Conservation (phyloP, 345 rosid species). For the Populus ilicifolia region DNA sequence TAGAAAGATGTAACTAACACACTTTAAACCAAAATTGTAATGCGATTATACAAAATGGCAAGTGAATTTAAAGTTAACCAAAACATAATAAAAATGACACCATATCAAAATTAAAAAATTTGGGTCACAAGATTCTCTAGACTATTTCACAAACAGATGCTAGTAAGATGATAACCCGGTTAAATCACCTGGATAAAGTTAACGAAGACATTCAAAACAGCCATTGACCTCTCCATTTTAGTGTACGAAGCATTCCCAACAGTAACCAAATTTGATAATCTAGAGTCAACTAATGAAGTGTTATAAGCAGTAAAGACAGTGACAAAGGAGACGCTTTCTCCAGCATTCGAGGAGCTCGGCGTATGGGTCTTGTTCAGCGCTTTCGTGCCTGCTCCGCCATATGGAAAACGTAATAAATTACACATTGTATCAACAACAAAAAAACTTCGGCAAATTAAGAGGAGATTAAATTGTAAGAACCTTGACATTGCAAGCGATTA, state of each 20-base stretch:
- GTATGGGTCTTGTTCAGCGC: constrained; percentile 63
- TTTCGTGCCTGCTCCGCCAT: constrained; percentile 44
- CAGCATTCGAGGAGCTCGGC: constrained; percentile 29
- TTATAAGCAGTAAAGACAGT: constrained; percentile 74
- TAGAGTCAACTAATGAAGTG: constrained; percentile 31
- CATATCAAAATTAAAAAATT: background rate
- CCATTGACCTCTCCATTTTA: constrained; percentile 68
- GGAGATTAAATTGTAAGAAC: constrained; percentile 24
- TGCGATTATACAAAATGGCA: background rate
- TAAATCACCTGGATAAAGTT: constrained; percentile 64
- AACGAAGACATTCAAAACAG: constrained; percentile 60
- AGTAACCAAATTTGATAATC: constrained; percentile 45
- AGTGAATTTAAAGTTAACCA: background rate
- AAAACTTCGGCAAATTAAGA: background rate
- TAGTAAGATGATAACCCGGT: background rate
- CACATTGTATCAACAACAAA: background rate
- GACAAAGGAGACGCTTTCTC: constrained; percentile 53
- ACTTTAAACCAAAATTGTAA: background rate
- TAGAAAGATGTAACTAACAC: background rate
- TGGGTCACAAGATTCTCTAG: background rate
- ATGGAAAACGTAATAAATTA: background rate
- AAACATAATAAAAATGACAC: background rate
- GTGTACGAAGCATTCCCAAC: constrained; percentile 70
- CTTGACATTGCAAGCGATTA: constrained; percentile 77
- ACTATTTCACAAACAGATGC: background rate